Percentiles rank a stretch among this genome's conserved stretches.
phyloP scores from a whole-genome alignment of 257 asterid species.

The Solanum sitiens region DNA sequence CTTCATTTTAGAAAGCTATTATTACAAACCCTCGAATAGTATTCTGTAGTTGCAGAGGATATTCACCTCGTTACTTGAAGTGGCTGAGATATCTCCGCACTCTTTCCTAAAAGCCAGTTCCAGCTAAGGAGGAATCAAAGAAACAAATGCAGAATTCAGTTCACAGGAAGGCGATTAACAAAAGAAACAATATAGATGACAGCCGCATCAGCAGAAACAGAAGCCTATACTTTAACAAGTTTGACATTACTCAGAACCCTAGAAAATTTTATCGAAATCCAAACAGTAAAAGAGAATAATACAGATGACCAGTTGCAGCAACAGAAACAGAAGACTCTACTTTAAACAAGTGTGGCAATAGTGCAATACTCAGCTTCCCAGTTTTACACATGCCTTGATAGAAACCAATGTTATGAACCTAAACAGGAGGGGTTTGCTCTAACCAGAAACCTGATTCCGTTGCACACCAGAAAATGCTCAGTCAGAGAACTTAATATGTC shows the following conservation, averaged over 20 bases:
- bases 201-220: neutral
- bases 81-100: constrained; percentile 48
- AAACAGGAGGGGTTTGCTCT: neutral
- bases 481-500: neutral
- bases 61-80: constrained; percentile 68
- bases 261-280: neutral
- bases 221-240: neutral
- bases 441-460: neutral
- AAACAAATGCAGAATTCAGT: constrained; percentile 13
- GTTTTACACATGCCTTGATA: neutral
- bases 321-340: neutral
- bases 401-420: neutral
- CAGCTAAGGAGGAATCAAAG: constrained; percentile 35
- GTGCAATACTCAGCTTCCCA: neutral
- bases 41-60: neutral
- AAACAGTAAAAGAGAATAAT: neutral
- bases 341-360: neutral
- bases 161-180: constrained; percentile 1
- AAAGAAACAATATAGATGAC: neutral
- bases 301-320: neutral
- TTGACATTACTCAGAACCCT: neutral
- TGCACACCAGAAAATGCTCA: neutral
- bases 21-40: neutral
- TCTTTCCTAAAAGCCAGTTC: constrained; percentile 81
- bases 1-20: neutral